Evolutionary conservation across 2,329 filamentous ascomycete genomes (phyloP), one percentile per base, ranked within the genome.

Genomic region (Macrophomina tecta): DNA sequence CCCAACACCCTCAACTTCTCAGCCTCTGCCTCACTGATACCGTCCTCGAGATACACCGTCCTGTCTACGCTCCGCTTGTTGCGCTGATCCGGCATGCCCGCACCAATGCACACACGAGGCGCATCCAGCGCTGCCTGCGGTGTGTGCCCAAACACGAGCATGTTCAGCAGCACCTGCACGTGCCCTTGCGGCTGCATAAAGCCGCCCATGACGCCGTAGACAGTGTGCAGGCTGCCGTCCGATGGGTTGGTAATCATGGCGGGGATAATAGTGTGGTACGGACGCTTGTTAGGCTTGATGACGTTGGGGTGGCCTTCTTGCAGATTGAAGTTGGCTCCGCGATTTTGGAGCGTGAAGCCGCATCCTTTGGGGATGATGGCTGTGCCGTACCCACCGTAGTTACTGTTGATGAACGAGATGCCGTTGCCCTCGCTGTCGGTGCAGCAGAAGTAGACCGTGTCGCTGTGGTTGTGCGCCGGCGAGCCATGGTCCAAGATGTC

Each of bases 101-200:
- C 88, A 1, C 90, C 90, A 68, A 98, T 92, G 73, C 93, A 97
- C 70, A 98, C 86, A n/a, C 95, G 85, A 16, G 95, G 94, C 3
- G 94, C 91, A 75, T 99, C 95, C 0, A 98, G 85, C 2, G 94
- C 93, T 68, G 92, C 89, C 79, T 99, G 95, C 0, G 94, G 93
- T 69, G 90, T 90, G 64, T 93, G 84, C 1, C 89, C 88, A 72
- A 94, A 97, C 0, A 93, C 87, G 0, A 97, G 80, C 86, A 97
- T 94, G 71, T 96, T 97, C 1, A 98, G 83, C 9, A 99, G 81
- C 0, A 97, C 93, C 79, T 98, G 95, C 0, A 98, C 90, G 68
- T 98, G 95, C 28, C 94, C 95, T 79, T 98, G 95, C 0, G 95
- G 95, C 81, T 99, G 95, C 91, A 98, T 98, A 80, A 96, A 98